Base-by-base conservation (phyloP, 2,329 filamentous ascomycete species). In the Reticulascus tulasneorum region DNA sequence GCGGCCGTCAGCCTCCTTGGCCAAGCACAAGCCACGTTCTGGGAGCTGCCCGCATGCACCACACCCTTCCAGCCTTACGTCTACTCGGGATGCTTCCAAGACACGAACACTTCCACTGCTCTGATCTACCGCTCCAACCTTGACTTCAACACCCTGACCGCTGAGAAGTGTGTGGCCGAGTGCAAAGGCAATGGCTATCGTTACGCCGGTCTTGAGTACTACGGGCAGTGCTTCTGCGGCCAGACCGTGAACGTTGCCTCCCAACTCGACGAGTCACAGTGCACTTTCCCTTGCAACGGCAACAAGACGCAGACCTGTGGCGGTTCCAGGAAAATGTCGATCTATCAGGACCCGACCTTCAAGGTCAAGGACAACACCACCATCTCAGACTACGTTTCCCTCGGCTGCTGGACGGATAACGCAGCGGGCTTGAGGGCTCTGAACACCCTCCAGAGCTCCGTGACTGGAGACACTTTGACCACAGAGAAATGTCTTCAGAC, bases 391-490 rank as follows among this genome's bases (percentile, higher is more conserved):
- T 86, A 79, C 65, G 62, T 64, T 28, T 70, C 77, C 46, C 53
- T 72, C 12, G 81, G 81, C 35, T 86, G 82, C 60, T 82, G 73
- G 49, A 64, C 60, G 17, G 72, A 75, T 43, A 48, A 60, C 35
- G 60, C 58, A 11, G 43, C n/a, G n/a, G n/a, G n/a, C n/a, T n/a
- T n/a, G n/a, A n/a, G n/a, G n/a, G n/a, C n/a, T n/a, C n/a, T n/a
- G n/a, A n/a, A n/a, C n/a, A n/a, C n/a, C n/a, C n/a, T n/a, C n/a
- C n/a, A n/a, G n/a, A n/a, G n/a, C n/a, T n/a, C n/a, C n/a, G n/a
- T n/a, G n/a, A n/a, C n/a, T n/a, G n/a, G n/a, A n/a, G n/a, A n/a
- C n/a, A n/a, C n/a, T n/a, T n/a, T 72, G 52, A 70, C 66, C 28
- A 66, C 62, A 4, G 55, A 63, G 42, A 48, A 44, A 23, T 73